Conservation (phyloP, 352 stramenopile species). For the Pilasporangium apinafurcum region DNA sequence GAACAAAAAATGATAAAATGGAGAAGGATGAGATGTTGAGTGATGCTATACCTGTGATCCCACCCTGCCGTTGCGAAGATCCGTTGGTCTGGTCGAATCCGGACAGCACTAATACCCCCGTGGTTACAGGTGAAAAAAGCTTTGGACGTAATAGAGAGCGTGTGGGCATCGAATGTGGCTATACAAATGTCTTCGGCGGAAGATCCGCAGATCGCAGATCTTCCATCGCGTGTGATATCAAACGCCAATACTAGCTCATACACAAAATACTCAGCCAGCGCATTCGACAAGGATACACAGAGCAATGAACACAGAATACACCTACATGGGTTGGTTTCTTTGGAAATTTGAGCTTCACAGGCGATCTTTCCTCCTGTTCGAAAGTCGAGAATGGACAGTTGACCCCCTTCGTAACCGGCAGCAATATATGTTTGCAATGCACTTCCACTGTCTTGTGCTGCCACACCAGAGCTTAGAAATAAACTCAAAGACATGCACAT, state of each 20-base stretch:
- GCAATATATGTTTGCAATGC: conserved; percentile 29
- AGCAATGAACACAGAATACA: not conserved
- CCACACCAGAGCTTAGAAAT: conserved; percentile 8
- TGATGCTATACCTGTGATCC: conserved; percentile 62
- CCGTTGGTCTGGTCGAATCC: conserved; percentile 61
- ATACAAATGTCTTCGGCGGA: conserved; percentile 45
- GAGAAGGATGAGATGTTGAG: not conserved
- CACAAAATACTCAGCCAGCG: too few species aligned
- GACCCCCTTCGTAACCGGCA: conserved; percentile 65
- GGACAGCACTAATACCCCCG: conserved; percentile 58
- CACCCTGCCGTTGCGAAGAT: conserved; percentile 77
- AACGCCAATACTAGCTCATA: conserved; percentile 42
- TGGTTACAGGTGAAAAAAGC: conserved; percentile 55
- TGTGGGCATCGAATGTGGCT: conserved; percentile 32
- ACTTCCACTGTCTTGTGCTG: not conserved
- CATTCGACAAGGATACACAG: too few species aligned
- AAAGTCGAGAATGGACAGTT: conserved; percentile 61
- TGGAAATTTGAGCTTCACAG: conserved; percentile 39
- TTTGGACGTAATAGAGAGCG: conserved; percentile 22
- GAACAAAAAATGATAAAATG: conserved; percentile 1
- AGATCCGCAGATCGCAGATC: conserved; percentile 52
- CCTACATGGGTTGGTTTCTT: conserved; percentile 45
- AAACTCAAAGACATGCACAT: conserved; percentile 31
- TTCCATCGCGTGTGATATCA: conserved; percentile 48
- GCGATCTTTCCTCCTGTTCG: conserved; percentile 37